These are phyloP conservation scores for Castanea mollissima DNA, from an alignment of 306 rosid species.

Conservation along the genomic window DNA sequence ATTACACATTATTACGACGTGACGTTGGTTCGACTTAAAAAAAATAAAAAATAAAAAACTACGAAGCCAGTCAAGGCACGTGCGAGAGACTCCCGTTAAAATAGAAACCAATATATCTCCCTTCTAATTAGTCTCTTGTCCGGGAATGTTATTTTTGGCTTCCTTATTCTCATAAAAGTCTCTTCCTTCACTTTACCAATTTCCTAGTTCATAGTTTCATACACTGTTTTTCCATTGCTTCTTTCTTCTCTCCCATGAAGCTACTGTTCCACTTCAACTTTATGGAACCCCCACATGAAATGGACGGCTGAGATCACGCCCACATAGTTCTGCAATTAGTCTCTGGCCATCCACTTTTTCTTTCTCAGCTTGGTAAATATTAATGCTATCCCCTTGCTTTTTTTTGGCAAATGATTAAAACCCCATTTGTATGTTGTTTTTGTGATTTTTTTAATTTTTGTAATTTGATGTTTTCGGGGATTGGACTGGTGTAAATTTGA, in stretches of 20 bases:
- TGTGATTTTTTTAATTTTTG: background rate
- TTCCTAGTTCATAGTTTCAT: background rate
- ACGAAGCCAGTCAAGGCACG: background rate
- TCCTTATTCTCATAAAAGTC: no score
- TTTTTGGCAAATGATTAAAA: background rate
- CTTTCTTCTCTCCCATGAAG: background rate
- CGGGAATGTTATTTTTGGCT: conserved; percentile 29
- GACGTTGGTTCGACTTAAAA: no score
- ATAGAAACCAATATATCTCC: conserved; percentile 12
- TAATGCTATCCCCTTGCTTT: background rate
- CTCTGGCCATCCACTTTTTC: conserved; percentile 3
- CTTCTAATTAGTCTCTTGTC: conserved; percentile 14
- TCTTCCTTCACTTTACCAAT: conserved; percentile 4
- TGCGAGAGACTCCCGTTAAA: conserved; percentile 13
- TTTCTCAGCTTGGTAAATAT: conserved; percentile 31
- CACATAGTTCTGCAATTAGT: conserved; percentile 23
- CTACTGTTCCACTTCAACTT: conserved; percentile 3
- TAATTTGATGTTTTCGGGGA: background rate
- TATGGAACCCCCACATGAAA: conserved; percentile 3
- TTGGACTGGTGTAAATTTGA: background rate
- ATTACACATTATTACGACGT: accelerated
- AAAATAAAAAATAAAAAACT: no score
- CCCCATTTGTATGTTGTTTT: conserved; percentile 7
- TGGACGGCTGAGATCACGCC: conserved; percentile 23
- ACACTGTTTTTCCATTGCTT: background rate